phyloP scores from a whole-genome alignment of 768 basidiomycete species.

The Auricularia cornea region DNA sequence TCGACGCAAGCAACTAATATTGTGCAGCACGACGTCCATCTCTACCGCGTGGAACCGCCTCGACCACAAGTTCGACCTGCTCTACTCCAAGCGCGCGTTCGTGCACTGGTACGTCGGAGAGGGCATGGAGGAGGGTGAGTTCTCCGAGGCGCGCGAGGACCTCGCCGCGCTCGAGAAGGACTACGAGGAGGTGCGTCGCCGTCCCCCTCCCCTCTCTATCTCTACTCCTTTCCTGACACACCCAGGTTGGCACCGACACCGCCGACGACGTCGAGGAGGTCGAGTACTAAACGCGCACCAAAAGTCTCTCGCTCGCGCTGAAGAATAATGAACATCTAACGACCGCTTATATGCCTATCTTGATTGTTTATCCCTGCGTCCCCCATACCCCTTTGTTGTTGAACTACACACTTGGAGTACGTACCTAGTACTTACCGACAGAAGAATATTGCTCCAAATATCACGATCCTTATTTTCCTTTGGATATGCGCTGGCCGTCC shows the following conservation, averaged over 20 bases:
- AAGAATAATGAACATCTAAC: too few species aligned
- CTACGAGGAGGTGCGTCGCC: constrained; percentile 75
- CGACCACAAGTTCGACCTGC: constrained; percentile 72
- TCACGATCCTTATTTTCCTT: too few species aligned
- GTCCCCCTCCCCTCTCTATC: neutral
- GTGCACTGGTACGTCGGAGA: constrained; percentile 21
- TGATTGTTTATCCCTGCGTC: too few species aligned
- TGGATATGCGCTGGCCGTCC: too few species aligned
- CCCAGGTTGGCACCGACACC: neutral
- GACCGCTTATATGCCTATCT: too few species aligned
- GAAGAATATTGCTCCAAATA: too few species aligned
- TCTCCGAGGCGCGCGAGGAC: constrained; percentile 97
- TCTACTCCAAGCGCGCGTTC: constrained; percentile 54
- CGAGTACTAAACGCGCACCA: too few species aligned
- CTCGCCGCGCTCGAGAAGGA: constrained; percentile 99
- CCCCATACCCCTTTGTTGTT: too few species aligned
- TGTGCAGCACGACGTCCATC: constrained; percentile 46
- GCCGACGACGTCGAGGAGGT: neutral
- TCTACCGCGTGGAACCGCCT: constrained; percentile 66
- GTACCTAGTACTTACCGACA: too few species aligned
- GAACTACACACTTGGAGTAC: too few species aligned
- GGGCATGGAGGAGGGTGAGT: constrained; percentile 60
- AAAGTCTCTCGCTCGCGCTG: too few species aligned
- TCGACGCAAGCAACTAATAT: neutral
- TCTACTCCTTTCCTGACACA: neutral